Evolutionary conservation across 2,329 filamentous ascomycete species (phyloP).

Genomic region (Aspergillus bombycis): DNA sequence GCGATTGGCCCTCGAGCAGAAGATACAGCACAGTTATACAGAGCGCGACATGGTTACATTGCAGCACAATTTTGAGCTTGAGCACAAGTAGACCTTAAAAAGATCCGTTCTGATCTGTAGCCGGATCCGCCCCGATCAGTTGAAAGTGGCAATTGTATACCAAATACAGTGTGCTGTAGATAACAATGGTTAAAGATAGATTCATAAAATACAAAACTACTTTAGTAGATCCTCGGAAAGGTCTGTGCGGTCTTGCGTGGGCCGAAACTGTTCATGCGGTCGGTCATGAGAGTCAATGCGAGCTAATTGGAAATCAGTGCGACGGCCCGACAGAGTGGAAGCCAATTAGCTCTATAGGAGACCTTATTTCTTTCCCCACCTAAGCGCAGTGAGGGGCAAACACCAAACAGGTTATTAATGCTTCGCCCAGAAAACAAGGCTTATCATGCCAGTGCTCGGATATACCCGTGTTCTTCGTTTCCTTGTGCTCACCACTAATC

Average conservation of each 20-base stretch:
- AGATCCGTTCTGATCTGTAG: conserved; percentile 6
- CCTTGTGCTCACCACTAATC: not conserved
- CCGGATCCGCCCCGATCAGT: conserved; percentile 1
- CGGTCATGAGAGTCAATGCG: not conserved
- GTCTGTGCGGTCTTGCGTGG: not conserved
- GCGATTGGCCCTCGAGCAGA: conserved; percentile 6
- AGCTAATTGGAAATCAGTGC: not conserved
- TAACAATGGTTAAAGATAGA: not conserved
- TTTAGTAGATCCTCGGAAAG: not conserved
- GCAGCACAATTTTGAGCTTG: conserved; percentile 6
- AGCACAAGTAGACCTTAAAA: conserved; percentile 6
- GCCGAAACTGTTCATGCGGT: not conserved
- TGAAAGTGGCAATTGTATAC: not conserved
- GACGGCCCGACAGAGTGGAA: not conserved
- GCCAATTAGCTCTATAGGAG: not conserved
- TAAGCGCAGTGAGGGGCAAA: not conserved
- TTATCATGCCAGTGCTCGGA: not conserved
- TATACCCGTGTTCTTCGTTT: not conserved
- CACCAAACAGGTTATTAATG: not conserved
- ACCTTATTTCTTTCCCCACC: not conserved
- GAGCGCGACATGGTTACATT: conserved; percentile 5
- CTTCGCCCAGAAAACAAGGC: not conserved
- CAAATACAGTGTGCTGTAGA: not conserved
- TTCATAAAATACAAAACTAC: not conserved
- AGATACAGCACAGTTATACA: conserved; percentile 1